Base-by-base conservation (phyloP, 768 basidiomycete species). In the Rhodosporidiobolus sp. region DNA sequence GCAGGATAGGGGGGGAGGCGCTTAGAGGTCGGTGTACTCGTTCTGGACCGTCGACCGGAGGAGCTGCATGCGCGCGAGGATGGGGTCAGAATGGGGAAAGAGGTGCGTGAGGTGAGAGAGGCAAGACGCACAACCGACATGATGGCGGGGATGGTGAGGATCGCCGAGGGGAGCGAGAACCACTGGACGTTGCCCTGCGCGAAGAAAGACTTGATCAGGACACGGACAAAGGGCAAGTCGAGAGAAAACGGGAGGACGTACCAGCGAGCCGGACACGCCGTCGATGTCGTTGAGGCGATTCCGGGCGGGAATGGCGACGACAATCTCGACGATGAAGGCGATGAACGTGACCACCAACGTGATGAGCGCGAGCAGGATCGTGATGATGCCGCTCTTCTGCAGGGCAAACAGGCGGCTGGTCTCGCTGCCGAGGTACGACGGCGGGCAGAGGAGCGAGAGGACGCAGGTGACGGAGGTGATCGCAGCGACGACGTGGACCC, bases 131-230 rank as follows among this genome's bases (percentile, higher is more conserved):
- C 70, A 11, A 76, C 71, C 7, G 48, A 54, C 20, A 66, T 26
- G 50, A 76, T 45, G 1, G 65, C 75, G 7, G 68, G 68, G 38
- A 76, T 19, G 65, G 67, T 70, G 50, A 73, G 52, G 24, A 73
- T 60, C n/a, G 48, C 48, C 1, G 34, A 67, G 2, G 75, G 75
- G 12, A 76, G 69, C 2, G 52, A 30, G 59, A 70, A 76, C 75
- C 75, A 76, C 64, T 73, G 75, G 32, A 67, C 56, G 49, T 76
- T 76, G 43, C 75, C 75, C 74, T 69, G 46, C n/a, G 16, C 7
- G 22, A 16, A 17, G n/a, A 16, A 10, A 7, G 50, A 43, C n/a
- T n/a, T n/a, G n/a, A n/a, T n/a, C n/a, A 16, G 17, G 46, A 22
- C 49, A 34, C 24, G 46, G 19, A 28, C 1, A 54, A 35, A 50